Base-by-base conservation (phyloP, 345 rosid genomes). In the Excoecaria agallocha region DNA sequence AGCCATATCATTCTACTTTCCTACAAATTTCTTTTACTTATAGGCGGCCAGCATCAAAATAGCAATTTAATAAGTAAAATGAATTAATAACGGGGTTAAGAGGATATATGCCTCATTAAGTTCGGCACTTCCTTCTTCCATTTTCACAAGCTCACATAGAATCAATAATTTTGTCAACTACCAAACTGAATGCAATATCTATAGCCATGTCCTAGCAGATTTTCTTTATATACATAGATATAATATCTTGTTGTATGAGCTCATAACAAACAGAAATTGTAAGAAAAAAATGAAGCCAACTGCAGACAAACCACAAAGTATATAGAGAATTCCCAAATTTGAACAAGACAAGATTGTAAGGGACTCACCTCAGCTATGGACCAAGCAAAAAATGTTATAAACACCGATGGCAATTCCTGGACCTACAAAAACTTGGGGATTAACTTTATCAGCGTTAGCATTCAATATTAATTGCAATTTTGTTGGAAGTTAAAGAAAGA, bases 321-420 rank as follows among this genome's bases (percentile, higher is more conserved):
- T 1, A 56, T 52, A 37, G 25, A 57, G 50, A 67, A 72, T n/a
- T 45, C 51, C 58, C 41, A 64, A 50, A 38, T n/a, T 38, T 16
- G 45, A 60, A 63, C 13, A 55, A 49, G 66, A 56, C 13, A 1
- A 38, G 37, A 24, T 17, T 12, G 35, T 38, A 57, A 77, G 55
- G 41, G 58, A 78, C 89, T 84, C 63, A 90, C 98, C 85, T 94
- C 98, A 24, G 79, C 78, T 9, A 88, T 16, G 78, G 90, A 84
- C 97, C 97, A 94, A 72, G 89, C 94, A 46, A 82, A 60, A 70
- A 90, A 89, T 49, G 97, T 92, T 64, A 89, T 77, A 74, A 90
- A 85, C 66, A 90, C 79, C 68, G 96, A 80, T n/a, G 91, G 89
- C 50, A 76, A 74, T 69, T 86, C 82, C 82, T 89, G 97, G 46